These are phyloP conservation scores for Aegilops longissima DNA, from an alignment of 176 grass and related monocot species.

Conservation along the genomic window DNA sequence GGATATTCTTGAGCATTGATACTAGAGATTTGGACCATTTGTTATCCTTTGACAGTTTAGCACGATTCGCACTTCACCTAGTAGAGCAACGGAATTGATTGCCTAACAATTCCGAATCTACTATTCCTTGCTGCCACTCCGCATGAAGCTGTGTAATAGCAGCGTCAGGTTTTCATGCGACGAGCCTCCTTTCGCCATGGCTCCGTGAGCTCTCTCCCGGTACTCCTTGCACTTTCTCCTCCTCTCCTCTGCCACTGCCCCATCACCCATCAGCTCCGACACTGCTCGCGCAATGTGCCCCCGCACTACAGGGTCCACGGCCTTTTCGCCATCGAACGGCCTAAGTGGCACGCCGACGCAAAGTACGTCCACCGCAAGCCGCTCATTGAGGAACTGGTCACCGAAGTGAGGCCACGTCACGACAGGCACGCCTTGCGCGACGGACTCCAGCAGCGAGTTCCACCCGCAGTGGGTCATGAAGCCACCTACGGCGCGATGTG, in stretches of 20 bases:
- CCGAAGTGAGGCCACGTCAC: conserved; percentile 54
- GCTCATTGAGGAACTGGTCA: conserved; percentile 60
- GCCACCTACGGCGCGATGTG: conserved; percentile 35
- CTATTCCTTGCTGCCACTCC: neutral
- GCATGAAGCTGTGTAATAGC: neutral
- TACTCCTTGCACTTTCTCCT: conserved; percentile 30
- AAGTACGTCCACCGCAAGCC: conserved; percentile 31
- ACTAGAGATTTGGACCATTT: too few relatives aligned
- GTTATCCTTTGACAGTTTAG: too few relatives aligned
- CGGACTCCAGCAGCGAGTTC: conserved; percentile 46
- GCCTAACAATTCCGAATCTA: neutral
- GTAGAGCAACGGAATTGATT: too few relatives aligned
- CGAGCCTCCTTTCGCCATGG: neutral
- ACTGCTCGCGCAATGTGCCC: conserved; percentile 21
- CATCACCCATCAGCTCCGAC: conserved; percentile 29
- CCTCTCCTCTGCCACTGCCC: conserved; percentile 23
- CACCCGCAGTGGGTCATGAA: conserved; percentile 53
- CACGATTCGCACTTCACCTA: too few relatives aligned
- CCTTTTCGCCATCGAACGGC: neutral
- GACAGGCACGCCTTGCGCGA: conserved; percentile 40
- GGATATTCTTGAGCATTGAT: too few relatives aligned
- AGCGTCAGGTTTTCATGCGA: neutral
- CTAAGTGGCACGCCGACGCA: conserved; percentile 33
- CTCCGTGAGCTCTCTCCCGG: conserved; percentile 10
- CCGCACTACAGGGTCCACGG: neutral